Conservation (phyloP, 371 early-diverging fungal species). For the Parasitella parasitica region DNA sequence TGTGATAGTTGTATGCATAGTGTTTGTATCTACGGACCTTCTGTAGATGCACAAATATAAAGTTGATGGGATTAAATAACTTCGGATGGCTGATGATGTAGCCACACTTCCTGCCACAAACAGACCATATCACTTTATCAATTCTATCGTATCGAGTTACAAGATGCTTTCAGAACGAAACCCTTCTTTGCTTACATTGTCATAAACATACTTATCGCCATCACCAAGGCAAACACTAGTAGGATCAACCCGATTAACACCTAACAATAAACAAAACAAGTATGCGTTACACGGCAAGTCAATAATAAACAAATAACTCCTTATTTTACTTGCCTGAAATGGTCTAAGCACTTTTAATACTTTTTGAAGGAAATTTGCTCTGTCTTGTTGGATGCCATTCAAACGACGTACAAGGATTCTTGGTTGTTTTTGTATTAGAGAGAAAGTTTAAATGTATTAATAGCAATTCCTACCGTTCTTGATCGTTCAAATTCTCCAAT, state of each 20-base stretch:
- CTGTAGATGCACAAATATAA: constrained; percentile 53
- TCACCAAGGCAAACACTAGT: constrained; percentile 27
- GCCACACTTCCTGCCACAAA: constrained; percentile 65
- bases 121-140: constrained; percentile 55
- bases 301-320: not conserved
- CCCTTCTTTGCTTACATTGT: constrained; percentile 35
- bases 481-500: constrained; percentile 37
- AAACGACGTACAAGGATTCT: constrained; percentile 30
- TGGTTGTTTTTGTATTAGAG: no score
- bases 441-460: no score
- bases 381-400: constrained; percentile 26
- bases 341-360: constrained; percentile 20
- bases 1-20: not conserved
- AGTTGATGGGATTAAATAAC: constrained; percentile 61
- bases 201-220: constrained; percentile 46
- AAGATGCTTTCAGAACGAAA: not conserved
- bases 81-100: constrained; percentile 58
- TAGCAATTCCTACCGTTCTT: constrained; percentile 33
- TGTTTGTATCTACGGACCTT: constrained; percentile 26
- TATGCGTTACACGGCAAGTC: constrained; percentile 2
- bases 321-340: constrained; percentile 21
- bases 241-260: constrained; percentile 33
- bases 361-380: constrained; percentile 9
- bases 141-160: constrained; percentile 21
- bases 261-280: constrained; percentile 16